phyloP scores from a whole-genome alignment of 345 rosid species.

The Lumnitzera racemosa region DNA sequence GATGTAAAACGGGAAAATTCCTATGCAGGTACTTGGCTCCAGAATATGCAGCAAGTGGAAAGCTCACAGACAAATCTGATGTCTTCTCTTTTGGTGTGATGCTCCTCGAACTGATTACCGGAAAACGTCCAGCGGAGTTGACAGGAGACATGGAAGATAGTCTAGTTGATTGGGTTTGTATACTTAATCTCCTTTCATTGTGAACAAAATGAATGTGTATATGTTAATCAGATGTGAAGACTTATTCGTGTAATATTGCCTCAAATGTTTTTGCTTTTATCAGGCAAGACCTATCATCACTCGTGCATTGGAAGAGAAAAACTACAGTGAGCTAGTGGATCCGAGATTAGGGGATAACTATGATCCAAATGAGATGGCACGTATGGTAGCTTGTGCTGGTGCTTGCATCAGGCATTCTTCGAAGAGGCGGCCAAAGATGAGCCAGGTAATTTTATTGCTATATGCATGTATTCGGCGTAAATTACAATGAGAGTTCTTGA shows the following conservation, averaged over 20 bases:
- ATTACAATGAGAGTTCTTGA: no score
- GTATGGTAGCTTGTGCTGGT: slow-evolving; percentile 73
- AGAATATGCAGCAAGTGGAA: slow-evolving; percentile 90
- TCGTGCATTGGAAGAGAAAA: slow-evolving; percentile 42
- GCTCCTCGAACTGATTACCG: slow-evolving; percentile 79
- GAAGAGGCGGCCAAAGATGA: slow-evolving; percentile 71
- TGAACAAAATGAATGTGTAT: neutral
- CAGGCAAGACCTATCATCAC: slow-evolving; percentile 73
- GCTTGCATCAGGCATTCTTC: slow-evolving; percentile 68
- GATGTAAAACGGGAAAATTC: no score
- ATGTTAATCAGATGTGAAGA: neutral
- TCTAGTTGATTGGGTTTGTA: slow-evolving; percentile 70
- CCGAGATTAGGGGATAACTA: slow-evolving; percentile 49
- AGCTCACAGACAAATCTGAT: slow-evolving; percentile 85
- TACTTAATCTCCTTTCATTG: neutral
- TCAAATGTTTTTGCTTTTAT: slow-evolving; percentile 2
- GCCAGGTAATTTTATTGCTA: slow-evolving; percentile 41
- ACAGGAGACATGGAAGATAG: slow-evolving; percentile 57
- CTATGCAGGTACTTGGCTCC: slow-evolving; percentile 76
- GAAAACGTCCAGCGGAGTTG: slow-evolving; percentile 58
- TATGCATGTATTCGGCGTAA: neutral
- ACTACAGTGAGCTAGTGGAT: slow-evolving; percentile 52
- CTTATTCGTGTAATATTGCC: slow-evolving; percentile 1
- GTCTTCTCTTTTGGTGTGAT: slow-evolving; percentile 84
- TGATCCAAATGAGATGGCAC: slow-evolving; percentile 51